Evolutionary conservation across 805 yeast genomes (phyloP).

Genomic region (Pichia gijzeniarum): DNA sequence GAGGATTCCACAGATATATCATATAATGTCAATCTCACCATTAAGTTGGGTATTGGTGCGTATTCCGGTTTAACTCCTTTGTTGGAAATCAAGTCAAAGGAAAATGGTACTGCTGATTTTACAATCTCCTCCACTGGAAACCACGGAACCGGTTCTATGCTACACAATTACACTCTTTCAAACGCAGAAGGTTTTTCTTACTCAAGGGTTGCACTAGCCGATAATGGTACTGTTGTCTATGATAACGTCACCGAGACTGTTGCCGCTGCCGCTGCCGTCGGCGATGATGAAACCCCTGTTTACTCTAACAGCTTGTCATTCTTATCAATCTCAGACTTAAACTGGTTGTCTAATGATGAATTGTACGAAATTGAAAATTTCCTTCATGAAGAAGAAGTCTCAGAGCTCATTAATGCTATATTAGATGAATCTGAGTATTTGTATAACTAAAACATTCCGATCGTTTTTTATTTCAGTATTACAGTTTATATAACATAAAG

Average conservation of each 20-base stretch:
- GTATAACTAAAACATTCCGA: neutral
- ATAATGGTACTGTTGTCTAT: constrained; percentile 26
- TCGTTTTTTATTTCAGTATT: no score
- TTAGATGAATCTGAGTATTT: neutral
- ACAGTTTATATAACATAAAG: no score
- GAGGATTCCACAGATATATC: constrained; percentile 15
- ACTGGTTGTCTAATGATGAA: constrained; percentile 5
- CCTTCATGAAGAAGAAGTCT: constrained; percentile 3
- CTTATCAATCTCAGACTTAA: neutral
- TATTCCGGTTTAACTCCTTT: constrained; percentile 9
- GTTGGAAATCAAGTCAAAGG: constrained; percentile 27
- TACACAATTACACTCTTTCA: constrained; percentile 29
- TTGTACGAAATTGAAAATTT: neutral
- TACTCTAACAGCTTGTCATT: neutral
- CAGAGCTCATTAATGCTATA: neutral
- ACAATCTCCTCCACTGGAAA: constrained; percentile 40
- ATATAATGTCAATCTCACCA: constrained; percentile 26
- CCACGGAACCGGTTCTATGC: constrained; percentile 37
- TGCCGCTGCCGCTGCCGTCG: neutral
- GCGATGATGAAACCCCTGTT: no score
- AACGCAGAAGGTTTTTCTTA: constrained; percentile 21
- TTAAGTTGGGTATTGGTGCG: constrained; percentile 14
- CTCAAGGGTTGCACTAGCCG: constrained; percentile 29
- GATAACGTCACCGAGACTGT: constrained; percentile 21
- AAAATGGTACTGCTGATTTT: constrained; percentile 41